phyloP scores from a whole-genome alignment of 2,329 filamentous ascomycete genomes.

The Hypoxylon sp. region DNA sequence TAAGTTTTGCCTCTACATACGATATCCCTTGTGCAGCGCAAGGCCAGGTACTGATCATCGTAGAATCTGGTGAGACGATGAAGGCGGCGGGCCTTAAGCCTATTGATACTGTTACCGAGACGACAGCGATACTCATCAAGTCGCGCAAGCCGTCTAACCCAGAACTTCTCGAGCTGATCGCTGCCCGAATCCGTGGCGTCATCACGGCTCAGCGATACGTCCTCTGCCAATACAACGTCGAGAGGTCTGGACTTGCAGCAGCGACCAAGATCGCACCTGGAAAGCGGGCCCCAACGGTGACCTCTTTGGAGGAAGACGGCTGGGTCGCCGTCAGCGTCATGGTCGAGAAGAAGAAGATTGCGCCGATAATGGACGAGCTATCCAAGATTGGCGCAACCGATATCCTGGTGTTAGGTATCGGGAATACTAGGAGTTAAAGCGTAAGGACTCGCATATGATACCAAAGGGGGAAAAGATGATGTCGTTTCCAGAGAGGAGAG shows the following conservation, averaged over 20 bases:
- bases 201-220: conserved; percentile 95
- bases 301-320: conserved; percentile 82
- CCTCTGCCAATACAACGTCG: conserved; percentile 95
- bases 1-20: conserved; percentile 60
- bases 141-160: conserved; percentile 83
- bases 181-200: conserved; percentile 86
- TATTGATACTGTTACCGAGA: conserved; percentile 91
- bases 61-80: conserved; percentile 99
- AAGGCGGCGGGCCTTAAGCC: conserved; percentile 91
- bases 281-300: conserved; percentile 91
- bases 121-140: conserved; percentile 89
- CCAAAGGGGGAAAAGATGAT: neutral
- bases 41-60: conserved; percentile 1
- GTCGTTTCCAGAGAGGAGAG: neutral
- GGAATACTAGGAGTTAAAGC: conserved; percentile 62
- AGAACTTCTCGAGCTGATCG: conserved; percentile 82
- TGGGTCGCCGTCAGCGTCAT: conserved; percentile 97
- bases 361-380: conserved; percentile 85
- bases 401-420: conserved; percentile 84
- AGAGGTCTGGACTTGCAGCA: conserved; percentile 69
- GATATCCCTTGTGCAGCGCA: neutral
- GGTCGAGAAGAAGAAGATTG: conserved; percentile 88
- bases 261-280: conserved; percentile 87
- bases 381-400: conserved; percentile 80
- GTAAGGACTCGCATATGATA: neutral